phyloP scores from a whole-genome alignment of 306 rosid species.

The Casuarina cunninghamiana region DNA sequence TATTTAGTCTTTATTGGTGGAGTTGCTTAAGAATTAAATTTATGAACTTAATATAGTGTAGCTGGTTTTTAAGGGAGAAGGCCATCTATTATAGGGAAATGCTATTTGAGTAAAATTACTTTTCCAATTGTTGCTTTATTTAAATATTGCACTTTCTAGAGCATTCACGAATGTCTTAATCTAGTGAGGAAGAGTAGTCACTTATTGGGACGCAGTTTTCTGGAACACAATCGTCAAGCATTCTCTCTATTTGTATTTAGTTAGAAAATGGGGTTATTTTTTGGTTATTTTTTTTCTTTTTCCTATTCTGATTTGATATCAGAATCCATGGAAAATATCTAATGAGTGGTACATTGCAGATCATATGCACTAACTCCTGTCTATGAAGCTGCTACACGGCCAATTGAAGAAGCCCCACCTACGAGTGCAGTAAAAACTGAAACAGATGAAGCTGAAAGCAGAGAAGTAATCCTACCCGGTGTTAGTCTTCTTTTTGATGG shows the following conservation, averaged over 20 bases:
- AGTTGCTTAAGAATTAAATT: background rate
- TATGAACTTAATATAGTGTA: background rate
- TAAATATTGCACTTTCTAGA: background rate
- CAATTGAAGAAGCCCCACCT: conserved; percentile 50
- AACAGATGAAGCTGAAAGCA: conserved; percentile 71
- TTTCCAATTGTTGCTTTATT: background rate
- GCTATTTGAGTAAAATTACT: background rate
- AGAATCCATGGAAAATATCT: conserved; percentile 4
- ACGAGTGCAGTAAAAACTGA: conserved; percentile 51
- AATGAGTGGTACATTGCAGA: conserved; percentile 53
- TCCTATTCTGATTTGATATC: background rate
- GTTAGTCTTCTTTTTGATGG: conserved; percentile 92
- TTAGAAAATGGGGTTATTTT: background rate
- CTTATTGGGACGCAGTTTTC: background rate
- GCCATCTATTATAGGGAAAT: background rate
- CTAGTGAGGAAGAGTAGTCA: background rate
- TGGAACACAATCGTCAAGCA: background rate
- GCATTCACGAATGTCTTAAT: background rate
- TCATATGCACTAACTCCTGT: conserved; percentile 64
- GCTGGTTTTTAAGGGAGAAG: background rate
- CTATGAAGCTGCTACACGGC: conserved; percentile 57
- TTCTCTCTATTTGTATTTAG: background rate
- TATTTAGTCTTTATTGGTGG: background rate
- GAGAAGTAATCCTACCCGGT: conserved; percentile 85
- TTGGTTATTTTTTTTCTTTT: background rate